Conservation (phyloP, 805 yeast species). For the Myxozyma sirexii region DNA sequence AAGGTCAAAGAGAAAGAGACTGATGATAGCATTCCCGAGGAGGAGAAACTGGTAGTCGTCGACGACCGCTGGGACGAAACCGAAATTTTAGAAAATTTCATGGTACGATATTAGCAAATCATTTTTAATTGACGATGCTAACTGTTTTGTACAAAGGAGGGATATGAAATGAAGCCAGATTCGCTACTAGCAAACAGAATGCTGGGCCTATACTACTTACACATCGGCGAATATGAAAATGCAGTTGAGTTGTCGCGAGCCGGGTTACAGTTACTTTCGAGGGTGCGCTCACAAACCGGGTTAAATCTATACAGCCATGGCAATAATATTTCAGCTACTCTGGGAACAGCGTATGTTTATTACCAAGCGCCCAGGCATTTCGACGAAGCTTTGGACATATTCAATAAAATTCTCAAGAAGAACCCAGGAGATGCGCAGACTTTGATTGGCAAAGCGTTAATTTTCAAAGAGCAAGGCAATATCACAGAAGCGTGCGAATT, state of each 20-base stretch:
- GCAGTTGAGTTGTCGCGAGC: slow-evolving; percentile 63
- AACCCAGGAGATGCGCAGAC: slow-evolving; percentile 59
- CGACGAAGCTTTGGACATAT: slow-evolving; percentile 69
- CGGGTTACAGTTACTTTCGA: slow-evolving; percentile 53
- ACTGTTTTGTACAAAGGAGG: slow-evolving; percentile 42
- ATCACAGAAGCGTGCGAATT: slow-evolving; percentile 57
- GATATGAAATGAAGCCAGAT: slow-evolving; percentile 45
- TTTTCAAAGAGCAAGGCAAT: slow-evolving; percentile 67
- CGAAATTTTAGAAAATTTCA: slow-evolving; percentile 13
- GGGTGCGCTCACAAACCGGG: slow-evolving; percentile 5
- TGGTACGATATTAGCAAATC: not conserved
- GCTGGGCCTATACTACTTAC: slow-evolving; percentile 59
- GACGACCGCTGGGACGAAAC: slow-evolving; percentile 22
- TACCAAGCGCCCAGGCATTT: slow-evolving; percentile 90
- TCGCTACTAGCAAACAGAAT: slow-evolving; percentile 69
- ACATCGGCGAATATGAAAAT: slow-evolving; percentile 61
- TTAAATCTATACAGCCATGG: not conserved
- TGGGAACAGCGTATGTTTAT: slow-evolving; percentile 79
- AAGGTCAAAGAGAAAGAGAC: slow-evolving; percentile 35
- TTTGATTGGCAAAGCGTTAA: slow-evolving; percentile 77
- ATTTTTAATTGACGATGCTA: not conserved
- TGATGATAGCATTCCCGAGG: slow-evolving; percentile 27
- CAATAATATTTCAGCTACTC: slow-evolving; percentile 37
- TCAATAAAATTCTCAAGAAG: slow-evolving; percentile 58
- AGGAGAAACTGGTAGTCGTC: not conserved